Evolutionary conservation across 352 stramenopile genomes (phyloP).

Genomic region (Elongisporangium undulatum): DNA sequence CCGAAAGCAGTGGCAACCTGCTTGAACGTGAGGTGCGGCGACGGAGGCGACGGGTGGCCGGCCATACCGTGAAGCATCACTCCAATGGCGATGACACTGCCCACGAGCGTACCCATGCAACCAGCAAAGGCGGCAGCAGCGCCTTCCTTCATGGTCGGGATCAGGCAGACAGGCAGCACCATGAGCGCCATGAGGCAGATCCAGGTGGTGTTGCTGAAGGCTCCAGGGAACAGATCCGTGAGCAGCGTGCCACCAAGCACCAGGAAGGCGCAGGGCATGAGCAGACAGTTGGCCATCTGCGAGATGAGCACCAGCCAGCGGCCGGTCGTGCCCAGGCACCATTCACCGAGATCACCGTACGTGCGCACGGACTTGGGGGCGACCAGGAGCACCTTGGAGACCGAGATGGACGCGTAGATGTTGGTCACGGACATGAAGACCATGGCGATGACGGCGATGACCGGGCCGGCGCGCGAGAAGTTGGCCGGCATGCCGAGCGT

Average conservation of each 20-base stretch:
- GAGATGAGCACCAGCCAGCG: conserved; percentile 30
- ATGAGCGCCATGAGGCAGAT: conserved; percentile 36
- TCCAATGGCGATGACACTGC: conserved; percentile 26
- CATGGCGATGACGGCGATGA: conserved; percentile 24
- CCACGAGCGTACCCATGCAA: conserved; percentile 33
- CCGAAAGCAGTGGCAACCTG: conserved; percentile 35
- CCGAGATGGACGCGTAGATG: conserved; percentile 30
- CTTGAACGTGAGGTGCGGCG: conserved; percentile 25
- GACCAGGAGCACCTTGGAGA: conserved; percentile 31
- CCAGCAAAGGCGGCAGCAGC: conserved; percentile 29
- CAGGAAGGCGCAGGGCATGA: conserved; percentile 39
- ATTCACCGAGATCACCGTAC: conserved; percentile 42
- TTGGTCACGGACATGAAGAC: conserved; percentile 43
- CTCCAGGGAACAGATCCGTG: conserved; percentile 32
- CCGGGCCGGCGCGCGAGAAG: conserved; percentile 40
- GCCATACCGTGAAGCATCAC: conserved; percentile 30
- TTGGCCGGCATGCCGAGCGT: conserved; percentile 56
- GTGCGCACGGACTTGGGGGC: conserved; percentile 27
- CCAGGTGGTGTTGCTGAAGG: conserved; percentile 30
- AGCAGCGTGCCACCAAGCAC: conserved; percentile 36
- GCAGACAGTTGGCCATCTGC: conserved; percentile 31
- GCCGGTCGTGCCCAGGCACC: conserved; percentile 22
- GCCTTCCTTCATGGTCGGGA: conserved; percentile 37
- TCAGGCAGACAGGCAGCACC: conserved; percentile 26
- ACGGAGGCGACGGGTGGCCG: conserved; percentile 22